Evolutionary conservation across 2,329 filamentous ascomycete species (phyloP).

Genomic region (Neonectria neomacrospora): DNA sequence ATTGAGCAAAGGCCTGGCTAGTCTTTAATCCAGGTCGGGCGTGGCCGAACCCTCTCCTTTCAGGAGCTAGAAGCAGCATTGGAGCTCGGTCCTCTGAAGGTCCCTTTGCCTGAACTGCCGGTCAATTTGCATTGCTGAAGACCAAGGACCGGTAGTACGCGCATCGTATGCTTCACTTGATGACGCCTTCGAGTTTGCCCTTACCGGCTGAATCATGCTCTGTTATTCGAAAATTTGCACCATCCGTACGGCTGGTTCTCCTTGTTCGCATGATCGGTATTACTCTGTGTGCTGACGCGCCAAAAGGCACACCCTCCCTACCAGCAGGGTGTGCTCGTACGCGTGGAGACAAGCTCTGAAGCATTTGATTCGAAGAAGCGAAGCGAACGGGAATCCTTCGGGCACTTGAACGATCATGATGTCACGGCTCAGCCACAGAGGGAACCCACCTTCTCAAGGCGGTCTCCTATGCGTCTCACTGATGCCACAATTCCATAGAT

Average conservation of each 20-base stretch:
- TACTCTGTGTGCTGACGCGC: slow-evolving; percentile 6
- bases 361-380: slow-evolving; percentile 25
- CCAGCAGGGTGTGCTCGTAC: slow-evolving; percentile 18
- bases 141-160: not conserved
- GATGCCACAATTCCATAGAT: slow-evolving; percentile 30
- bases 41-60: not conserved
- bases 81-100: slow-evolving; percentile 10
- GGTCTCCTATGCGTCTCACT: slow-evolving; percentile 23
- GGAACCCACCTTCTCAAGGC: slow-evolving; percentile 32
- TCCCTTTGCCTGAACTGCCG: not conserved
- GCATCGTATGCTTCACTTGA: not conserved
- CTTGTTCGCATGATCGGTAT: slow-evolving; percentile 3
- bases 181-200: not conserved
- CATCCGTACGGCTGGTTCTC: slow-evolving; percentile 2
- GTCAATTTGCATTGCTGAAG: not conserved
- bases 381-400: slow-evolving; percentile 33
- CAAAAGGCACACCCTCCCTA: slow-evolving; percentile 14
- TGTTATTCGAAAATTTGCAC: not conserved
- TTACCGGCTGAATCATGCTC: not conserved
- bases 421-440: slow-evolving; percentile 36
- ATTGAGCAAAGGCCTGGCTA: slow-evolving; percentile 40
- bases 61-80: slow-evolving; percentile 1
- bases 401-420: slow-evolving; percentile 34
- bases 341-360: slow-evolving; percentile 13
- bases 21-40: slow-evolving; percentile 9